Evolutionary conservation across 495 filamentous ascomycete genomes (phyloP), one percentile per base, ranked within the genome.

Genomic region (Xanthoparmelia taractica): DNA sequence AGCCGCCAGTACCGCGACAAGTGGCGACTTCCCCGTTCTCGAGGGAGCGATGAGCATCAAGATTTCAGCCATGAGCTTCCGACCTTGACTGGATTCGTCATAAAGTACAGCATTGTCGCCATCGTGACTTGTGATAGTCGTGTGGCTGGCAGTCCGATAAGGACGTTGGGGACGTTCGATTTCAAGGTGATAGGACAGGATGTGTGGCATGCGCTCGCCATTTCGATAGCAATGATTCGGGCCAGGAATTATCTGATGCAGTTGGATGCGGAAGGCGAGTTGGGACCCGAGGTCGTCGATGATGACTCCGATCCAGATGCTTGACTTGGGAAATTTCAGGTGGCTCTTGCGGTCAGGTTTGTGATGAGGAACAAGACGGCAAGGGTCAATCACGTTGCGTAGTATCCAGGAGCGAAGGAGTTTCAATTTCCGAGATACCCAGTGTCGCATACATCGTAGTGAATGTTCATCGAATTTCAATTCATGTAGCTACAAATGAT

Each of bases 181-280:
- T 68, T 79, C 40, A 68, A 69, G 4, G 73, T 76, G 20, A 31
- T 58, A 0, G 73, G 72, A 4, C 73, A 77, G 58, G 78, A 80
- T 66, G 77, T 79, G 2, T 82, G 79, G 79, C 77, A 77, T 63
- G 77, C 76, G 10, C 69, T 80, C 34, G 75, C 76, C 1, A 52
- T 80, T 36, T 73, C 77, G 1, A 78, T 80, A 41, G 62, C 71
- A 6, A 68, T 79, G 11, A 70, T 76, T 65, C 68, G 74, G 63
- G 69, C 75, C 18, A 69, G 77, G 27, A 71, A 71, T 27, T 74
- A 72, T 33, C 70, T 79, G 71, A 45, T 66, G 20, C 60, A 69
- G n/a, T 67, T 80, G 60, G 60, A 66, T 37, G 59, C 56, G 33
- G 50, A 64, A 20, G 67, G 58, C 3, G 55, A 67, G 58, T 59